Base-by-base conservation (phyloP, 257 asterid genomes). In the Salvia splendens region DNA sequence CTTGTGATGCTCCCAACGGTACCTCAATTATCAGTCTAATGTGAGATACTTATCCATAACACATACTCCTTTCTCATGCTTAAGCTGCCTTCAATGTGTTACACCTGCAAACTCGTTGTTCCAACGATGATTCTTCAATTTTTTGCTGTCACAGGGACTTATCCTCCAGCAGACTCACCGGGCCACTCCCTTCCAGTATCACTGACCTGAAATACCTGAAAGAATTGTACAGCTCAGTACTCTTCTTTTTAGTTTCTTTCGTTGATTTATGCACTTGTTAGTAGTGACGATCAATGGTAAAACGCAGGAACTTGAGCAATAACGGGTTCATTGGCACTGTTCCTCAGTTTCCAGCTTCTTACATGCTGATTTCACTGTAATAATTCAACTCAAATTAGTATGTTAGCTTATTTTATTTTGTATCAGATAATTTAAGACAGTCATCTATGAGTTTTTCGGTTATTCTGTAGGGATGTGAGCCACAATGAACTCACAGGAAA, bases 301-400 rank as follows among this genome's bases (percentile, higher is more conserved):
- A 77, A 74, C 70, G 76, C 79, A 86, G 93, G 86, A 80, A 84
- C 76, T 69, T 80, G 75, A 80, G 89, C 81, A 76, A 78, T 72
- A 82, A 84, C 64, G 68, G 66, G 12, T 86, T 81, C 84, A 74
- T 62, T 1, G 87, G 87, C 63, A 70, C 64, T 8, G 57, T 84
- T 67, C 84, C 85, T 32, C 62, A 71, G 80, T 80, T 80, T 60
- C 75, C 83, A 72, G 69, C 77, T 66, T 73, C 85, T 55, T 80
- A 79, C 47, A 16, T 65, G 71, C 67, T 84, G 66, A 59, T 70
- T 58, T 72, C 86, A 77, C 73, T 82, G 89, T 86, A 86, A 69
- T 45, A 12, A 11, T 66, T 65, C 61, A 42, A 12, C 71, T 45
- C 49, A 43, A 63, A 43, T 17, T 59, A n/a, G 10, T 28, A 10